Evolutionary conservation across 768 basidiomycete genomes (phyloP).

Genomic region (Hypholoma fasciculare): DNA sequence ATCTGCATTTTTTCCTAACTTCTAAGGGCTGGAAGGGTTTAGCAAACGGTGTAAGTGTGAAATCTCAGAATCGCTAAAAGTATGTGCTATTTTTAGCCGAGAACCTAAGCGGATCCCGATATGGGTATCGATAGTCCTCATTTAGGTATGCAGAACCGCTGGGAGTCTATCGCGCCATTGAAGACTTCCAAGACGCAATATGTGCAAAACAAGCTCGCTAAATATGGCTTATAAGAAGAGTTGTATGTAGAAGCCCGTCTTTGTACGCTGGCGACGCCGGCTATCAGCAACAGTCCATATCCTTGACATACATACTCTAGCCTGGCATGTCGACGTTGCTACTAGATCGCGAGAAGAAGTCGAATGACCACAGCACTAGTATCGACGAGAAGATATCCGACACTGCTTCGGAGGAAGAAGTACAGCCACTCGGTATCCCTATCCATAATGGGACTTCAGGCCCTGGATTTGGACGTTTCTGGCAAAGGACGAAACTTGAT

Average conservation of each 20-base stretch:
- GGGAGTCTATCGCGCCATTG: conserved; percentile 23
- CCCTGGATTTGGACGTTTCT: conserved; percentile 26
- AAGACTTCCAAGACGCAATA: conserved; percentile 20
- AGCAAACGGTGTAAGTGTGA: no score
- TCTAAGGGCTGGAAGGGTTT: no score
- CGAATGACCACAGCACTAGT: not conserved
- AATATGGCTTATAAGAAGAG: not conserved
- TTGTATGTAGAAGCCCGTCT: not conserved
- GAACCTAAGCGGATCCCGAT: not conserved
- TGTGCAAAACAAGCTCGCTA: not conserved
- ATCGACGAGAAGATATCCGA: conserved; percentile 12
- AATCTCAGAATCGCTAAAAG: no score
- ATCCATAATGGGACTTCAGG: conserved; percentile 1
- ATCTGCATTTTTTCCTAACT: no score
- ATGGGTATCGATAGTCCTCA: conserved; percentile 15
- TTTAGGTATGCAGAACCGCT: conserved; percentile 4
- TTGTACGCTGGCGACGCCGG: not conserved
- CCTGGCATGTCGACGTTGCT: conserved; percentile 13
- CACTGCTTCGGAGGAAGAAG: conserved; percentile 4
- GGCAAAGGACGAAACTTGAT: conserved; percentile 29
- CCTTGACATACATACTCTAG: not conserved
- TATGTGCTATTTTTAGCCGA: no score
- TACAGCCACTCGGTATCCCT: conserved; percentile 9
- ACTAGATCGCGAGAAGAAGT: conserved; percentile 3
- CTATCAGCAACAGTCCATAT: not conserved